A percentile compares a stretch with the other conserved stretches of the same genome.
These are phyloP conservation scores for Vanrija sp. DNA, from an alignment of 1,284 basidiomycete genomes.

Conservation along the genomic window DNA sequence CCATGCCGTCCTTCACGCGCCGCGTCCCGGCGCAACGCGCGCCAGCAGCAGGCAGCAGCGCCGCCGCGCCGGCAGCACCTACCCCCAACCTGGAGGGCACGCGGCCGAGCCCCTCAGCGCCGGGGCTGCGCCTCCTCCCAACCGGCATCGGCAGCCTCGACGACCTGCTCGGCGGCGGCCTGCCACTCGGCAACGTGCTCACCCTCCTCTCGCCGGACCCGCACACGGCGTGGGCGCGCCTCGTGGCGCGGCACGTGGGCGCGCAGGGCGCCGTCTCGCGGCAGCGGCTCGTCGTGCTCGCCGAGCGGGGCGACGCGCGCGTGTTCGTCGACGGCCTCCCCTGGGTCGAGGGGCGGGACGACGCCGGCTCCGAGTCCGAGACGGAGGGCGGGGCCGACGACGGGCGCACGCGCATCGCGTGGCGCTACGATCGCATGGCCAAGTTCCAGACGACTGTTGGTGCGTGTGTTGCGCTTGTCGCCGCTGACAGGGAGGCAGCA, in stretches of 20 bases:
- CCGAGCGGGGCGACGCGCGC: slow-evolving; percentile 53
- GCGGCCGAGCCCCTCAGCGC: slow-evolving; percentile 57
- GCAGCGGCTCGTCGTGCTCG: slow-evolving; percentile 68
- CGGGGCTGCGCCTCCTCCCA: slow-evolving; percentile 65
- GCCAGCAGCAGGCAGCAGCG: background rate
- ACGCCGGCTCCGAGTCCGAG: slow-evolving; percentile 52
- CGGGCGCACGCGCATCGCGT: slow-evolving; percentile 69
- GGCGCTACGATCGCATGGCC: slow-evolving; percentile 90
- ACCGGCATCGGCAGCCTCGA: slow-evolving; percentile 93
- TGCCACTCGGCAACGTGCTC: slow-evolving; percentile 75
- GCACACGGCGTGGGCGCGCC: slow-evolving; percentile 78
- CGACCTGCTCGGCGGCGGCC: slow-evolving; percentile 86
- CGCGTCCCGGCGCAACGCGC: background rate
- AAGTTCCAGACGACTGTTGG: slow-evolving; percentile 80
- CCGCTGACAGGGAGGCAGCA: slow-evolving; percentile 1
- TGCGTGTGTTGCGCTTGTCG: slow-evolving; percentile 5
- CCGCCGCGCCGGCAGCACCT: background rate
- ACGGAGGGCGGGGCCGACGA: slow-evolving; percentile 52
- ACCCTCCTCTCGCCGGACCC: slow-evolving; percentile 73
- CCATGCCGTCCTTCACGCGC: slow-evolving; percentile 3
- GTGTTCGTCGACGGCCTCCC: slow-evolving; percentile 64
- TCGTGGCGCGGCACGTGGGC: slow-evolving; percentile 82
- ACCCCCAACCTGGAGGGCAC: background rate
- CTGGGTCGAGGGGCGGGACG: slow-evolving; percentile 60
- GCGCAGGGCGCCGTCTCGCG: slow-evolving; percentile 74